These are phyloP conservation scores for Eutrema heterophyllum DNA, from an alignment of 345 rosid species.

Conservation along the genomic window DNA sequence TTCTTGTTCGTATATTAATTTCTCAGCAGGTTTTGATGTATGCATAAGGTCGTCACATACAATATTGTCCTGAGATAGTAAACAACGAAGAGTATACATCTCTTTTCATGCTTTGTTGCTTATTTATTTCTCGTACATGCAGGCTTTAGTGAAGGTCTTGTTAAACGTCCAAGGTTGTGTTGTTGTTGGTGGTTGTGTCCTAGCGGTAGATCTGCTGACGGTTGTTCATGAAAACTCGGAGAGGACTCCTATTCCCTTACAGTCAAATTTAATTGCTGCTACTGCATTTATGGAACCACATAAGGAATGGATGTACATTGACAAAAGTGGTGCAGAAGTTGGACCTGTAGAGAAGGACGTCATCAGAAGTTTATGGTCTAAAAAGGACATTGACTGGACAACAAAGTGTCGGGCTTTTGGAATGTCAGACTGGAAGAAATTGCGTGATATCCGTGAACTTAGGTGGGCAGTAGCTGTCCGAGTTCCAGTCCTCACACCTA, in stretches of 20 bases:
- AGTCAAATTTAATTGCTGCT: slow-evolving; percentile 94
- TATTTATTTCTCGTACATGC: slow-evolving; percentile 29
- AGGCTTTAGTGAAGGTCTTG: slow-evolving; percentile 93
- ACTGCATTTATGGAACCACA: slow-evolving; percentile 99
- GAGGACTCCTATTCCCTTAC: slow-evolving; percentile 94
- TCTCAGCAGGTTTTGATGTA: slow-evolving; percentile 4
- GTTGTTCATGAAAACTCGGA: slow-evolving; percentile 96
- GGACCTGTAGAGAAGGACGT: slow-evolving; percentile 98
- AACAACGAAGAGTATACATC: neutral
- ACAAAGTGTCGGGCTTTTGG: slow-evolving; percentile 95
- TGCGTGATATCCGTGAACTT: slow-evolving; percentile 97
- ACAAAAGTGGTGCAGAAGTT: slow-evolving; percentile 68
- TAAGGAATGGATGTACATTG: slow-evolving; percentile 94
- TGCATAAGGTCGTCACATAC: neutral
- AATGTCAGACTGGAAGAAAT: slow-evolving; percentile 91
- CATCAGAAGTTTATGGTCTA: slow-evolving; percentile 92
- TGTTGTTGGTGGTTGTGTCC: slow-evolving; percentile 95
- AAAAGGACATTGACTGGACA: slow-evolving; percentile 82
- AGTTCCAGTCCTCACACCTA: slow-evolving; percentile 90
- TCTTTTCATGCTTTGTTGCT: slow-evolving; percentile 15
- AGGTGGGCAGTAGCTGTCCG: slow-evolving; percentile 92
- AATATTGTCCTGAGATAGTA: slow-evolving; percentile 8
- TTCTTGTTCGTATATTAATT: neutral
- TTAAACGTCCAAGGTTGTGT: slow-evolving; percentile 92
- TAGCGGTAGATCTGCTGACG: slow-evolving; percentile 96